Evolutionary conservation across 148 eudicot species (phyloP), one percentile per base, ranked within the genome.

Genomic region (Dianthus caryophyllus): DNA sequence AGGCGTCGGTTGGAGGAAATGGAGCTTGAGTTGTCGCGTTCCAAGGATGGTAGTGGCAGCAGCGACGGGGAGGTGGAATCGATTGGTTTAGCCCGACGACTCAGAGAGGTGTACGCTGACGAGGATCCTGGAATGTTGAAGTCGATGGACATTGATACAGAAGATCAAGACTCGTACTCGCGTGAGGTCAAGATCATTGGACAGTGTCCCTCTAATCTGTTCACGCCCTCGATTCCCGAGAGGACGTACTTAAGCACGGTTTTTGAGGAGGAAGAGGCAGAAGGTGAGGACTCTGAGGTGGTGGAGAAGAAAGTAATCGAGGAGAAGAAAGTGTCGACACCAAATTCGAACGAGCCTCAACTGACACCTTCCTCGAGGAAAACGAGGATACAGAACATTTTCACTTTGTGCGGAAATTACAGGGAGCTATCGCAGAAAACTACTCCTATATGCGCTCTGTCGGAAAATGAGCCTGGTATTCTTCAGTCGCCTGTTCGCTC

Each of bases 141-240:
- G 73, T 95, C 97, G 5, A 95, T 95, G 99, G 99, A 95, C 60
- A 73, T 86, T 71, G 99, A 90, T n/a, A 79, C 58, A 56, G 87
- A 75, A 21, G 89, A 84, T 25, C 83, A 82, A 60, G 86, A 82
- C 54, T 72, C 75, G 0, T 66, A 69, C 55, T 65, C 80, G 10
- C 77, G 70, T 56, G 85, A 84, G 39, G 77, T 79, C 18, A 83
- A 72, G 68, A 79, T 77, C 59, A 60, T 77, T 6, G 73, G 78
- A 1, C 72, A 76, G 72, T 67, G 64, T 54, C 64, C 54, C 26
- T 6, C 73, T 33, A 50, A 47, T 48, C 51, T 59, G 26, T 72
- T 71, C 55, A 60, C 73, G 21, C 77, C 83, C 2, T 66, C 36
- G 48, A 51, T 50, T 44, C 33, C 75, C 46, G 85, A 78, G 17